phyloP scores from a whole-genome alignment of 495 filamentous ascomycete species.

The Bathelium albidoporum region DNA sequence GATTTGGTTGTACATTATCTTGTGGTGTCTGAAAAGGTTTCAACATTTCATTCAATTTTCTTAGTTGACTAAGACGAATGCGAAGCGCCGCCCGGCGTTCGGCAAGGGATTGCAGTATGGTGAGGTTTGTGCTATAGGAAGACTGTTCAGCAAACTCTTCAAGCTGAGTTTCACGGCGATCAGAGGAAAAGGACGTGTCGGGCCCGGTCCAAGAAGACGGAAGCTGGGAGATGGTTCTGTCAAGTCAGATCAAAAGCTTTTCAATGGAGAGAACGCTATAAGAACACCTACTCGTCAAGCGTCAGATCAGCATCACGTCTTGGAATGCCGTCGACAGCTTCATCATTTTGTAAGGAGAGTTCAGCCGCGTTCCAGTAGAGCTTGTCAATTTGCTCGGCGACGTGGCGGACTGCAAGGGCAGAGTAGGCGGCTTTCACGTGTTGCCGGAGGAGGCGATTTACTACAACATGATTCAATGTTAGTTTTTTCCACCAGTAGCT shows the following conservation, averaged over 20 bases:
- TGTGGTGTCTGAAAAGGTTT: slow-evolving; percentile 47
- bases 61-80: slow-evolving; percentile 47
- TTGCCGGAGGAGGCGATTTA: slow-evolving; percentile 57
- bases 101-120: slow-evolving; percentile 40
- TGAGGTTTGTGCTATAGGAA: slow-evolving; percentile 7
- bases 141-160: slow-evolving; percentile 1
- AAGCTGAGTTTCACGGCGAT: slow-evolving; percentile 1
- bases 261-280: not conserved
- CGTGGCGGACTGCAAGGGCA: slow-evolving; percentile 62
- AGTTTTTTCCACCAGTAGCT: too few species aligned
- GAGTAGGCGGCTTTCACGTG: slow-evolving; percentile 65
- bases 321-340: slow-evolving; percentile 22
- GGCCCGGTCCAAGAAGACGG: not conserved
- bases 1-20: slow-evolving; percentile 61
- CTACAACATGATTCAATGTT: slow-evolving; percentile 18
- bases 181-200: not conserved
- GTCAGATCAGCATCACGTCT: slow-evolving; percentile 12
- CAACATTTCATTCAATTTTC: slow-evolving; percentile 46
- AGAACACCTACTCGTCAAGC: slow-evolving; percentile 3
- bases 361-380: slow-evolving; percentile 52
- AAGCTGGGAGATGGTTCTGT: slow-evolving; percentile 5
- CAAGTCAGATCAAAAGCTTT: not conserved
- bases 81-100: slow-evolving; percentile 42
- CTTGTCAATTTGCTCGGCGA: slow-evolving; percentile 71
- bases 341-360: slow-evolving; percentile 29